Conservation (phyloP, 2,329 filamentous ascomycete species). For the Phyllosticta capitalensis region DNA sequence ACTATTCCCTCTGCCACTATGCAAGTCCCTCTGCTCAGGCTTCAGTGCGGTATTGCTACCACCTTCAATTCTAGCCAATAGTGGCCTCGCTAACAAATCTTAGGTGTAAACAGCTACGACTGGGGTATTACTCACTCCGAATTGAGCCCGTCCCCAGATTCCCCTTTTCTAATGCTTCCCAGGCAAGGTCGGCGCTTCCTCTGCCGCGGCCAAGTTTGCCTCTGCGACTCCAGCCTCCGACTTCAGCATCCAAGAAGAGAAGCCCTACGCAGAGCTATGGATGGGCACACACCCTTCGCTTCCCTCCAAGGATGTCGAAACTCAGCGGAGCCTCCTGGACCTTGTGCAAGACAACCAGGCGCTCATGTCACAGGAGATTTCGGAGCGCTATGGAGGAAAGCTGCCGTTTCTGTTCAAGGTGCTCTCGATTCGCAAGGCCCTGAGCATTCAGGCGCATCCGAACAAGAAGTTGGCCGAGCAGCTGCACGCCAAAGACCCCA, state of each 20-base stretch:
- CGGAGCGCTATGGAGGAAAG: constrained; percentile 66
- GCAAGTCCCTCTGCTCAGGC: constrained; percentile 73
- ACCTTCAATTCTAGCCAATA: neutral
- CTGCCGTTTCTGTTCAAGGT: constrained; percentile 98
- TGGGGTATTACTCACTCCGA: constrained; percentile 55
- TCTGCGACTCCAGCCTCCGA: constrained; percentile 68
- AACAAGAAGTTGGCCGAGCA: constrained; percentile 91
- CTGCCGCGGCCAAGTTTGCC: constrained; percentile 81
- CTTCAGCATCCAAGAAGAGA: constrained; percentile 72
- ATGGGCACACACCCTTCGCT: constrained; percentile 98
- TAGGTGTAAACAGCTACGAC: constrained; percentile 95
- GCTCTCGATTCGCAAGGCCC: constrained; percentile 85
- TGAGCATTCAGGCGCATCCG: constrained; percentile 94
- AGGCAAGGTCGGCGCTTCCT: constrained; percentile 80
- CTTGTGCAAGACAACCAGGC: constrained; percentile 79
- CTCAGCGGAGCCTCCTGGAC: constrained; percentile 77
- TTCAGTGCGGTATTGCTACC: constrained; percentile 56
- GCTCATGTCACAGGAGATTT: constrained; percentile 65
- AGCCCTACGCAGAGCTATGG: constrained; percentile 97
- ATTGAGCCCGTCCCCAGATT: constrained; percentile 14
- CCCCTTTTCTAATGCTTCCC: constrained; percentile 16
- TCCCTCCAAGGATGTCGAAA: constrained; percentile 79
- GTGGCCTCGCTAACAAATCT: constrained; percentile 20
- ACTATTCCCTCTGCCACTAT: constrained; percentile 28
- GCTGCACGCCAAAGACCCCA: constrained; percentile 74